phyloP scores from a whole-genome alignment of 2,329 filamentous ascomycete species.

The Bipolaris zeicola region DNA sequence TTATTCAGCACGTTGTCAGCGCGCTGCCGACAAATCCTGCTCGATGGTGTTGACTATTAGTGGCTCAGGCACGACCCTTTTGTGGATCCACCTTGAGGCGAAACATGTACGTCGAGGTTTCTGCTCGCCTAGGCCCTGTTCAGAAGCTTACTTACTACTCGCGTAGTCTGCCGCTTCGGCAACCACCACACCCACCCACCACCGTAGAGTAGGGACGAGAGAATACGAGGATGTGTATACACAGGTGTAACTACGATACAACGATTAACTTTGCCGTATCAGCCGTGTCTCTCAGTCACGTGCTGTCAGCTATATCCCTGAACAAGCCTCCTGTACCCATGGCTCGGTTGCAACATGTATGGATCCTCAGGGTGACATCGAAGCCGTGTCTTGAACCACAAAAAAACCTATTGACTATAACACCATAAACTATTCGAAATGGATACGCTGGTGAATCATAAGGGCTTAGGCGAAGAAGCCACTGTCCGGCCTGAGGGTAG shows the following conservation, averaged over 20 bases:
- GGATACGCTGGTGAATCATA: too few species aligned
- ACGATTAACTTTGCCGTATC: too few species aligned
- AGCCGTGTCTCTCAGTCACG: too few species aligned
- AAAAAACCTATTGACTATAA: neutral
- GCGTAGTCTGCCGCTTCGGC: neutral
- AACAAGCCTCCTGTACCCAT: too few species aligned
- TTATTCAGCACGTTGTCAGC: neutral
- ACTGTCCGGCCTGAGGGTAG: neutral
- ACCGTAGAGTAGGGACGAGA: too few species aligned
- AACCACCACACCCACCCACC: neutral
- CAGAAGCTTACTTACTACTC: neutral
- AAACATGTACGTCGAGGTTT: neutral
- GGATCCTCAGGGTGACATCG: too few species aligned
- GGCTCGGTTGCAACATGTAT: too few species aligned
- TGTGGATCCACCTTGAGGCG: neutral
- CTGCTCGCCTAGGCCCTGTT: neutral
- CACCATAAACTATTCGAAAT: neutral
- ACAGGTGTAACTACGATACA: too few species aligned
- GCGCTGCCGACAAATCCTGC: neutral
- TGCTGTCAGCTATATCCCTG: too few species aligned
- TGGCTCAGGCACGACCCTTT: neutral
- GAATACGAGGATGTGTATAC: too few species aligned
- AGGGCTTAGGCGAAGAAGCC: neutral
- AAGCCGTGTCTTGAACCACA: too few species aligned
- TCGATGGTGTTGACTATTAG: neutral